Conservation (phyloP, 1,284 basidiomycete species). For the Trichosporon sp. region DNA sequence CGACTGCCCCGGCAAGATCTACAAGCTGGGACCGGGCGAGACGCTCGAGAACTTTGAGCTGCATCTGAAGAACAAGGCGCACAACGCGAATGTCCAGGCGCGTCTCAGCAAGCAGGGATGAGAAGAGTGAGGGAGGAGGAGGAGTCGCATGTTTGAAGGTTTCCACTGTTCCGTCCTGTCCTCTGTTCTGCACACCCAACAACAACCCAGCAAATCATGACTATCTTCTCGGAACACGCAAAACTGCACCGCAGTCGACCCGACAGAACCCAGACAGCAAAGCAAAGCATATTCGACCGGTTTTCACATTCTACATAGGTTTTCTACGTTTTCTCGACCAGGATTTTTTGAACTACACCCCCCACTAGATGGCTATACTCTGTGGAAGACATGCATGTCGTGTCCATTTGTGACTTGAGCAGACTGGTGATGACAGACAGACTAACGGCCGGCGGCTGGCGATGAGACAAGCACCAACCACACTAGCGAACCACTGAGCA, state of each 20-base stretch:
- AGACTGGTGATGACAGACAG: background rate
- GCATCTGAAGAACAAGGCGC: conserved; percentile 77
- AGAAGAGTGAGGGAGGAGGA: background rate
- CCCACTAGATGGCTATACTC: conserved; percentile 13
- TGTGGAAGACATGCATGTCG: conserved; percentile 13
- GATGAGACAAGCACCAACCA: background rate
- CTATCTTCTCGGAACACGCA: background rate
- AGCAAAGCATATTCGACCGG: background rate
- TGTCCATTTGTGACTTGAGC: background rate
- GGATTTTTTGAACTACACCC: conserved; percentile 13
- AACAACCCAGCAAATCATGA: conserved; percentile 3
- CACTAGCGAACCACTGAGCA: background rate
- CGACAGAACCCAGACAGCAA: background rate
- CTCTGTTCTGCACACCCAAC: background rate
- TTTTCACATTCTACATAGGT: conserved; percentile 1
- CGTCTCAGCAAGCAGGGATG: conserved; percentile 20
- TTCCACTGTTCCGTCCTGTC: background rate
- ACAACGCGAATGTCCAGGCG: conserved; percentile 65
- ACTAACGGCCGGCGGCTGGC: background rate
- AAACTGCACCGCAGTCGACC: background rate
- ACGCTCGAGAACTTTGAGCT: conserved; percentile 89
- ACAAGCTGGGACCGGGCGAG: conserved; percentile 89
- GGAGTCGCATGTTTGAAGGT: background rate
- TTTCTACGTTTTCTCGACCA: conserved; percentile 6
- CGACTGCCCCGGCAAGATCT: conserved; percentile 79